These are phyloP conservation scores for Leccinum subspadiceum DNA, from an alignment of 1,284 basidiomycete species.

Conservation along the genomic window DNA sequence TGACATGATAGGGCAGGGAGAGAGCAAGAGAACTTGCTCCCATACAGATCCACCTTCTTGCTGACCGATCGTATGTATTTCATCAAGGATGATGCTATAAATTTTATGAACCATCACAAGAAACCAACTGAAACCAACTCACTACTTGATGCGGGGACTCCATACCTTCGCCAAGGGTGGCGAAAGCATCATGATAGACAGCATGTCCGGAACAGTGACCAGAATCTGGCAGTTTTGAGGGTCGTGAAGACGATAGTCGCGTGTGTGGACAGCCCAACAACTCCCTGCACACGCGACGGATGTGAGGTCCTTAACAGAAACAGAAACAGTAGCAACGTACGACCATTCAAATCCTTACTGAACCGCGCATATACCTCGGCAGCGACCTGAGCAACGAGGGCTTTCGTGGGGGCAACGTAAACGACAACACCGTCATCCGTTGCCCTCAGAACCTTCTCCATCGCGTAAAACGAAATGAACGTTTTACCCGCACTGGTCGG, in stretches of 20 bases:
- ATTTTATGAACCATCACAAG: not conserved
- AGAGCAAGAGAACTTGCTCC: conserved; percentile 66
- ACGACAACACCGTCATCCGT: conserved; percentile 66
- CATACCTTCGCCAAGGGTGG: conserved; percentile 58
- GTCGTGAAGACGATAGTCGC: conserved; percentile 63
- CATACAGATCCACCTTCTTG: conserved; percentile 66
- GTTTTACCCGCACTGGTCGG: conserved; percentile 73
- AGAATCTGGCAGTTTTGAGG: conserved; percentile 68
- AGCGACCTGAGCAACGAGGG: conserved; percentile 64
- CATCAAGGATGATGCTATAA: conserved; percentile 65
- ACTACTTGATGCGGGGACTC: conserved; percentile 63
- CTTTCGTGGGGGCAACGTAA: conserved; percentile 76
- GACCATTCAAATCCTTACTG: conserved; percentile 53
- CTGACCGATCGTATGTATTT: conserved; percentile 71
- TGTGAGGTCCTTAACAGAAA: not conserved
- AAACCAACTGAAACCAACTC: conserved; percentile 6
- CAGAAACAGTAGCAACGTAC: conserved; percentile 31
- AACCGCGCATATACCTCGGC: conserved; percentile 71
- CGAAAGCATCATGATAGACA: conserved; percentile 66
- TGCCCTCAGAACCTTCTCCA: conserved; percentile 61
- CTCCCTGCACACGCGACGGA: conserved; percentile 37
- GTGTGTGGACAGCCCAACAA: conserved; percentile 68
- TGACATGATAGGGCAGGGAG: conserved; percentile 68
- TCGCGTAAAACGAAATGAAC: conserved; percentile 74
- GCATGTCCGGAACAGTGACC: conserved; percentile 68